A percentile compares a stretch with the other conserved stretches of the same genome.
Conservation (phyloP, 306 rosid species). For the Trifolium fragiferum region DNA sequence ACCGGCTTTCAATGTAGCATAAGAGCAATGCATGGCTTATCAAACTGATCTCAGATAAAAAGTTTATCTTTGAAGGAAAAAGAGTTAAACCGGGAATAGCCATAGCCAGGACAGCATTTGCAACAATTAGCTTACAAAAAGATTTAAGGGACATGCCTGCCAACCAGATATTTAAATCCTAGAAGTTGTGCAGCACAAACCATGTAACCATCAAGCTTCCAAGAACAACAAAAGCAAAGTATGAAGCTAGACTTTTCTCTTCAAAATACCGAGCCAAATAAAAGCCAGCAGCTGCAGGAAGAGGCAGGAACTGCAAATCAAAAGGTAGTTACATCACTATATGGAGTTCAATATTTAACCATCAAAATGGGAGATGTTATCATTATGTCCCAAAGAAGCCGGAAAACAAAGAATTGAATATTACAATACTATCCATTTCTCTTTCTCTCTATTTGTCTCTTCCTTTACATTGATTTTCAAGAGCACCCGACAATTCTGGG, state of each 20-base stretch:
- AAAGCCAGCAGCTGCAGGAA: slow-evolving; percentile 94
- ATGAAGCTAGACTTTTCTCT: slow-evolving; percentile 80
- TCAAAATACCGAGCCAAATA: slow-evolving; percentile 91
- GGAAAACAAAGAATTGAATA: slow-evolving; percentile 18
- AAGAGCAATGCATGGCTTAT: slow-evolving; percentile 77
- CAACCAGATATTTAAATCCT: slow-evolving; percentile 98
- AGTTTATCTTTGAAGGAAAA: slow-evolving; percentile 77
- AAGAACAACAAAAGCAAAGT: slow-evolving; percentile 90
- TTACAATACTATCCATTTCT: slow-evolving; percentile 47
- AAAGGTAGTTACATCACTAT: slow-evolving; percentile 10
- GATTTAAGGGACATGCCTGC: slow-evolving; percentile 98
- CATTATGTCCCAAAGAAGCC: slow-evolving; percentile 31
- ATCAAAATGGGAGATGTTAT: slow-evolving; percentile 18
- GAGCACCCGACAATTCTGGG: slow-evolving; percentile 24
- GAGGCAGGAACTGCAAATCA: slow-evolving; percentile 83
- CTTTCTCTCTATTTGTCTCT: slow-evolving; percentile 3
- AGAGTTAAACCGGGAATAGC: slow-evolving; percentile 92
- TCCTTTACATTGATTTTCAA: slow-evolving; percentile 4
- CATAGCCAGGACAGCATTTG: slow-evolving; percentile 83
- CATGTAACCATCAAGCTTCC: slow-evolving; percentile 94
- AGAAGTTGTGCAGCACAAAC: slow-evolving; percentile 95
- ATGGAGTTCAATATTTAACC: slow-evolving; percentile 25
- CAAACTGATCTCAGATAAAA: slow-evolving; percentile 74
- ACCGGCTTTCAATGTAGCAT: slow-evolving; percentile 84
- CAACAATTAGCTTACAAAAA: slow-evolving; percentile 84